Evolutionary conservation across 2,329 filamentous ascomycete genomes (phyloP), one percentile per base, ranked within the genome.

Genomic region (Periconia macrospinosa): DNA sequence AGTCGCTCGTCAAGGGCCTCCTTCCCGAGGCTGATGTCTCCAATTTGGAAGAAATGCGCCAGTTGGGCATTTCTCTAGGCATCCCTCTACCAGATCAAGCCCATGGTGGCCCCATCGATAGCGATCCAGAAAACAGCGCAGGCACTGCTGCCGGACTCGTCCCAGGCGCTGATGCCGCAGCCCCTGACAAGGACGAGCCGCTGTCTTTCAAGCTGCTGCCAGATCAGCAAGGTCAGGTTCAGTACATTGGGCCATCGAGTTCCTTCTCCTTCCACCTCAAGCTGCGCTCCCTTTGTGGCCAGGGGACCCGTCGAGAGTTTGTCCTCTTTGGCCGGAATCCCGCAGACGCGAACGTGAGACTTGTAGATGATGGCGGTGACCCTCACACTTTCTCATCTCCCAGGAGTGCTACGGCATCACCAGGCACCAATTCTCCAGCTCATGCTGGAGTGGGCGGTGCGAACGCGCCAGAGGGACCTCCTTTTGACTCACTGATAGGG

Each of bases 1-100:
- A 79, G 58, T 71, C 75, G 42, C 69, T 78, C 35, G 76, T 79
- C 44, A 76, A 76, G 57, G 75, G 76, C 2, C 63, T 79, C 41
- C 60, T 78, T 13, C 75, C 75, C 6, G 75, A 76, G 42, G 75
- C 75, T 40, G 74, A 78, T 44, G 61, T 76, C 27, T 73, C 74
- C n/a, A 76, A 65, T 50, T 59, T 74, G 47, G 72, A 76, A n/a
- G 66, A 74, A 55, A 66, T 78, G 73, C 71, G 71, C 41, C 67
- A 71, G 54, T 59, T 78, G 52, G 75, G 69, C 13, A 52, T 50
- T 19, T 73, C 72, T 45, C 66, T 77, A 27, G 75, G 75, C 27
- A 77, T 78, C 15, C 63, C 73, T 7, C 56, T 77, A 30, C 74
- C 75, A 9, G 66, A 66, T 44, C 53, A 59, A n/a, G 54, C 58